A percentile compares a stretch with the other conserved stretches of the same genome.
Conservation (phyloP, 1,284 basidiomycete genomes). For the Puccinia polysora region DNA sequence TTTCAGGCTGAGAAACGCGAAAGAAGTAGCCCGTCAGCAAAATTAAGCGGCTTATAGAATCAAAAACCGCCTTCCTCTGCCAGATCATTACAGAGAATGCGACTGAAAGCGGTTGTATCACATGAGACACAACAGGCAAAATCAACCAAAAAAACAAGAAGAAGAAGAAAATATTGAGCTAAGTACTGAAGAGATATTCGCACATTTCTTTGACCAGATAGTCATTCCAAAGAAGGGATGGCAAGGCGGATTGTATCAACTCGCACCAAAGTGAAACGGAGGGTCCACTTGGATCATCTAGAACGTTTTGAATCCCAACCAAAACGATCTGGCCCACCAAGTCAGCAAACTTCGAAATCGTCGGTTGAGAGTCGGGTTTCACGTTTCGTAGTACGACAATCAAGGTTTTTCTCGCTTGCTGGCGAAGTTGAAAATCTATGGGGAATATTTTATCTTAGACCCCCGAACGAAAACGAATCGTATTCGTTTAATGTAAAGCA, state of each 20-base stretch:
- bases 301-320: background rate
- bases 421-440: conserved; percentile 13
- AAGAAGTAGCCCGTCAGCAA: background rate
- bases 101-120: no score
- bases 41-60: background rate
- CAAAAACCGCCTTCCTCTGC: no score
- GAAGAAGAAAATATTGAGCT: no score
- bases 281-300: background rate
- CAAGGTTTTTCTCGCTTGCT: conserved; percentile 14
- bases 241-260: background rate
- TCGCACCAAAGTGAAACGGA: conserved; percentile 12
- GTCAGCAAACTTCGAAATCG: background rate
- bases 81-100: no score
- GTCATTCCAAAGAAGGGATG: conserved; percentile 3
- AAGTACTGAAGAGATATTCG: no score
- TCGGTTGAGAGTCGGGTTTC: background rate
- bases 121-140: no score
- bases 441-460: background rate
- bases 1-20: conserved; percentile 9
- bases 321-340: background rate
- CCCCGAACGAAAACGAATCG: background rate
- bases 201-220: conserved; percentile 12
- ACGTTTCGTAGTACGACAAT: background rate
- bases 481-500: no score
- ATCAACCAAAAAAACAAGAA: background rate